These are phyloP conservation scores for Lentithecium fluviatile DNA, from an alignment of 495 filamentous ascomycete genomes.

Conservation along the genomic window DNA sequence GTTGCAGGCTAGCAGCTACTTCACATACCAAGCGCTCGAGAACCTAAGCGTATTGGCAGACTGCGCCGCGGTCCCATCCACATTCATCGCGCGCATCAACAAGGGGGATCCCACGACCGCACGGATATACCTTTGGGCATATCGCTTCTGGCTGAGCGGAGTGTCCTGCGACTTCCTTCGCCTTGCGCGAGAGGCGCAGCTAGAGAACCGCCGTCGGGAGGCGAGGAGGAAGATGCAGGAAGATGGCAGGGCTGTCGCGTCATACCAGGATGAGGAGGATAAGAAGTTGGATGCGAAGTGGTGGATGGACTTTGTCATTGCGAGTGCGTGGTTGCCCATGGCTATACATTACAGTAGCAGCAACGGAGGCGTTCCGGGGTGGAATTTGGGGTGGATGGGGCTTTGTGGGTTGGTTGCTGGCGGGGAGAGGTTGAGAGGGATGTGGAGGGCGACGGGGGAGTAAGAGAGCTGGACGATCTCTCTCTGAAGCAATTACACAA, in stretches of 20 bases:
- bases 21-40: slow-evolving; percentile 42
- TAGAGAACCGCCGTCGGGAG: slow-evolving; percentile 16
- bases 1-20: slow-evolving; percentile 37
- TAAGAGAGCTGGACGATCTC: background rate
- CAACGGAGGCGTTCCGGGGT: slow-evolving; percentile 36
- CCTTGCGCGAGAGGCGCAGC: slow-evolving; percentile 35
- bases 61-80: slow-evolving; percentile 30
- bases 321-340: slow-evolving; percentile 41
- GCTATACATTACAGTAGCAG: slow-evolving; percentile 38
- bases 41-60: slow-evolving; percentile 40
- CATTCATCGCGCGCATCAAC: slow-evolving; percentile 31
- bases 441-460: slow-evolving; percentile 37
- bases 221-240: slow-evolving; percentile 26
- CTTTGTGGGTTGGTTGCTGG: slow-evolving; percentile 39
- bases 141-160: slow-evolving; percentile 38
- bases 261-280: slow-evolving; percentile 30
- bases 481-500: too few relatives aligned
- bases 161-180: slow-evolving; percentile 40
- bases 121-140: slow-evolving; percentile 38
- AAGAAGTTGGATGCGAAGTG: slow-evolving; percentile 39
- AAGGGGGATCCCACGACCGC: slow-evolving; percentile 30
- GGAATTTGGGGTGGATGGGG: slow-evolving; percentile 43
- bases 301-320: slow-evolving; percentile 42
- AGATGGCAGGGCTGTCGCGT: slow-evolving; percentile 22
- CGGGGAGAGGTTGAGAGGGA: slow-evolving; percentile 26